phyloP scores from a whole-genome alignment of 129 eudicot species.

The Centella asiatica region DNA sequence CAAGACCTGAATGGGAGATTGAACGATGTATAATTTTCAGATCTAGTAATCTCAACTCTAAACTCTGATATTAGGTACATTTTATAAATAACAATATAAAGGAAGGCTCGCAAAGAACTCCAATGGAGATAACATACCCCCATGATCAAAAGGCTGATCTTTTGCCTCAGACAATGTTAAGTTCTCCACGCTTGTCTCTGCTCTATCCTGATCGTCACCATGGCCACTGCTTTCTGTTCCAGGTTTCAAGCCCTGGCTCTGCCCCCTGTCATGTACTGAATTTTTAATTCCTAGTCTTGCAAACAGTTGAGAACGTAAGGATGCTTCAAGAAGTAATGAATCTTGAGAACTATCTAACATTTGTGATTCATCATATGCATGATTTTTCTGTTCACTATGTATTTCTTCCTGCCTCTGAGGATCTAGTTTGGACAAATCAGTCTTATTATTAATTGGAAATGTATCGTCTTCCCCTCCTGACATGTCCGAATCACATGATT shows the following conservation, averaged over 20 bases:
- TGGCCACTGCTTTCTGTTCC: slow-evolving; percentile 24
- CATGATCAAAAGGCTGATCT: slow-evolving; percentile 20
- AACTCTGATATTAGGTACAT: no score
- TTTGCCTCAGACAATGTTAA: slow-evolving; percentile 15
- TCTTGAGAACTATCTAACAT: slow-evolving; percentile 40
- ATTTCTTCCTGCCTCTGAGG: slow-evolving; percentile 23
- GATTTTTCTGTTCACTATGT: slow-evolving; percentile 23
- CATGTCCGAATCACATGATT: slow-evolving; percentile 30
- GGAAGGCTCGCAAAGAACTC: background rate
- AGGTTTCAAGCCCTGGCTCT: slow-evolving; percentile 17
- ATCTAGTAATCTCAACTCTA: no score
- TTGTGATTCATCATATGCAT: slow-evolving; percentile 18
- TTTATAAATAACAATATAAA: background rate
- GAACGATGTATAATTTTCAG: no score
- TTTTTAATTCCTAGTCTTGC: slow-evolving; percentile 38
- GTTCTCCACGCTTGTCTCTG: slow-evolving; percentile 18
- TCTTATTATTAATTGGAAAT: slow-evolving; percentile 28
- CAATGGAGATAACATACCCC: slow-evolving; percentile 27
- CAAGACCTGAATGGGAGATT: no score
- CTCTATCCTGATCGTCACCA: slow-evolving; percentile 23
- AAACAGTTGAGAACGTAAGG: slow-evolving; percentile 72
- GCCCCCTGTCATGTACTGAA: slow-evolving; percentile 22
- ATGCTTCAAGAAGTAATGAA: slow-evolving; percentile 65
- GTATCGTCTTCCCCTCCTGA: slow-evolving; percentile 41
- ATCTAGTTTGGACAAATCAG: slow-evolving; percentile 20